A percentile compares a stretch with the other conserved stretches of the same genome.
These are phyloP conservation scores for Magnolia officinalis DNA, from an alignment of 164 flowering plant species.

Conservation along the genomic window DNA sequence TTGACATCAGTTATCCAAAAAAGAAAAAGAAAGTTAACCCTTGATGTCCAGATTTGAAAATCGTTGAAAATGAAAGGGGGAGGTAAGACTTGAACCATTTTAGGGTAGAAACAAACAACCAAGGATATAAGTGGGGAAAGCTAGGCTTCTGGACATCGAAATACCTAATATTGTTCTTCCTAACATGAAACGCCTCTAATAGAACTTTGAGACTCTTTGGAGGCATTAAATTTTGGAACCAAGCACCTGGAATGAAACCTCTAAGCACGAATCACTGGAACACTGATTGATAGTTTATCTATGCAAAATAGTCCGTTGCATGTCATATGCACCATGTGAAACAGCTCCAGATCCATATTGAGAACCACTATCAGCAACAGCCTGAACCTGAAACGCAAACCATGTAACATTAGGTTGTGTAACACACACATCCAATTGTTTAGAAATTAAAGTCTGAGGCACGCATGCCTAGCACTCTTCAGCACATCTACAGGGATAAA, in stretches of 20 bases:
- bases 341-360: constrained; percentile 20
- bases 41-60: too few relatives aligned
- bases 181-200: not conserved
- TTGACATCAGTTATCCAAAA: not conserved
- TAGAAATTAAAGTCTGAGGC: too few relatives aligned
- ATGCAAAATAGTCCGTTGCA: constrained; percentile 21
- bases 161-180: not conserved
- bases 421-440: not conserved
- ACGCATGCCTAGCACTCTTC: not conserved
- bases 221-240: not conserved
- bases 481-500: not conserved
- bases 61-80: not conserved
- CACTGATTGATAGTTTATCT: constrained; percentile 9
- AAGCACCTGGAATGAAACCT: not conserved
- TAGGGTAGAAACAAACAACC: not conserved
- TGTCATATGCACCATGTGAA: constrained; percentile 18
- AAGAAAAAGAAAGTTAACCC: not conserved
- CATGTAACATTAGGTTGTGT: not conserved
- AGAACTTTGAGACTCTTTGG: not conserved
- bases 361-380: constrained; percentile 17
- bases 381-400: constrained; percentile 24
- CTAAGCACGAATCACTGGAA: not conserved
- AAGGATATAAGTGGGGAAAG: not conserved
- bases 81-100: not conserved
- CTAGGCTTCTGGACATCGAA: not conserved